These are phyloP conservation scores for Quercus bicolor DNA, from an alignment of 306 rosid genomes.

Conservation along the genomic window DNA sequence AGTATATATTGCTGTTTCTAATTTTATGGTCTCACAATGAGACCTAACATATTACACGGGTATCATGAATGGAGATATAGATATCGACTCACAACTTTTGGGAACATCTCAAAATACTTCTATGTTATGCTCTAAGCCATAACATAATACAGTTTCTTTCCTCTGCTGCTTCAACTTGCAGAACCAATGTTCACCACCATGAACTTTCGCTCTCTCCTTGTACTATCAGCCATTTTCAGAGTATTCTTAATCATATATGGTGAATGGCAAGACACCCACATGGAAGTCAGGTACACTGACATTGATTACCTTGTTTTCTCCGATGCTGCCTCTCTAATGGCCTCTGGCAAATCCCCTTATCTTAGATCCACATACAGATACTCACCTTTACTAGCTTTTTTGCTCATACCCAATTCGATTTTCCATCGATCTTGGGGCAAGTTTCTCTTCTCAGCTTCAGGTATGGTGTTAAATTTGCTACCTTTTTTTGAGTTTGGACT, in stretches of 20 bases:
- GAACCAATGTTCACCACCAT: conserved; percentile 33
- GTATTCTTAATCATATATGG: conserved; percentile 62
- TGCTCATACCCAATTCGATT: conserved; percentile 68
- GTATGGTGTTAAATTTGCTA: conserved; percentile 28
- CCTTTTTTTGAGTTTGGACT: no score
- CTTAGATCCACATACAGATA: conserved; percentile 81
- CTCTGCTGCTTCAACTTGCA: no score
- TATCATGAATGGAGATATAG: no score
- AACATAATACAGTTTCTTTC: no score
- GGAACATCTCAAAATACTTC: no score
- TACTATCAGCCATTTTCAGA: conserved; percentile 62
- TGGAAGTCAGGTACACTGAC: conserved; percentile 90
- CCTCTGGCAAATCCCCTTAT: conserved; percentile 76
- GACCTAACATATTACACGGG: no score
- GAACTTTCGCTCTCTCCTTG: conserved; percentile 35
- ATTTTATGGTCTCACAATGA: no score
- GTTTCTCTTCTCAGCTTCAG: conserved; percentile 81
- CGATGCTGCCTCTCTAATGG: conserved; percentile 83
- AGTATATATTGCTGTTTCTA: no score
- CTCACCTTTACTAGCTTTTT: conserved; percentile 80
- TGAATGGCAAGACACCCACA: conserved; percentile 90
- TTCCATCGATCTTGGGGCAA: conserved; percentile 86
- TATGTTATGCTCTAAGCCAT: no score
- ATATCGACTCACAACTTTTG: no score
- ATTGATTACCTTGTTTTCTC: conserved; percentile 88